Base-by-base conservation (phyloP, 1,139 yeast genomes). In the Casaregolazyma lundiana region DNA sequence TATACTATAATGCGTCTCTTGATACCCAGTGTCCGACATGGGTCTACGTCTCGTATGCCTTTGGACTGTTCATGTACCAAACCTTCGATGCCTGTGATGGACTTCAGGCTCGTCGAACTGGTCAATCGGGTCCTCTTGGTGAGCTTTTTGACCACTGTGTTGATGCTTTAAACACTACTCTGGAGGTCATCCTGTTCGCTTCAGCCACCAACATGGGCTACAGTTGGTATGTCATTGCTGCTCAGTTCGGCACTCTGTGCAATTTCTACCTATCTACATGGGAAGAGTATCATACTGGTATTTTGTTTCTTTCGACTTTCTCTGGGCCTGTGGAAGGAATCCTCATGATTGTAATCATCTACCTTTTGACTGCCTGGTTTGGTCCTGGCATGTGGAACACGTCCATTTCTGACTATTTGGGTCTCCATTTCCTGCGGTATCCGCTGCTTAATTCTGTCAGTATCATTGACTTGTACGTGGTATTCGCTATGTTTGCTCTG, bases 71-170 rank as follows among this genome's bases (percentile, higher is more conserved):
- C 63, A 70, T 89, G 75, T 90, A 90, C 64, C 97, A 90, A 63
- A 90, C 97, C 0, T 89, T 90, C 64, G 97, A 90, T 67, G 96
- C 97, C 1, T 86, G 96, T 66, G 97, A 90, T 65, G 97, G 97
- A 8, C 78, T 84, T 55, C 97, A 90, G 65, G 97, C 97, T 13
- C 75, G 82, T 47, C 77, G 92, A 59, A 90, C 97, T 1, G 95
- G 95, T 13, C 96, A 89, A 67, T 80, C 90, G 55, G 95, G 97
- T 2, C 97, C 97, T 2, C 70, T 90, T 58, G 97, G 97, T 37
- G 97, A 90, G 64, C 72, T 90, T 50, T 90, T 90, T 62, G 97
- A 90, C 62, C 97, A 90, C 61, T 88, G 96, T 53, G 67, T 88
- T 45, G 97, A 90, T 67, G 95, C 97, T 0, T 71, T 88, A 57